Base-by-base conservation (phyloP, 805 yeast species). In the Saturnispora besseyi region DNA sequence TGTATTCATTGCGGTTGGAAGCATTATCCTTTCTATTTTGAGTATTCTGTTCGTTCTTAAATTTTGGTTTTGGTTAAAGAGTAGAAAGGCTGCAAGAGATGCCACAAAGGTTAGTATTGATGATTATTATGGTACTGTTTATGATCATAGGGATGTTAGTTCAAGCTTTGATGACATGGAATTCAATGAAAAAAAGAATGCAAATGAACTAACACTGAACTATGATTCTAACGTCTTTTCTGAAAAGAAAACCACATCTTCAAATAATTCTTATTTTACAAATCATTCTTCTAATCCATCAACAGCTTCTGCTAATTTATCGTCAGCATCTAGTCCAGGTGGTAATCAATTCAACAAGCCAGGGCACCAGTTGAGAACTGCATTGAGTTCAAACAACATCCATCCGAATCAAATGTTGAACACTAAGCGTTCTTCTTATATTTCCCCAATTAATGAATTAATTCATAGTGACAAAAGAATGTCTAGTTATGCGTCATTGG, bases 1-100 rank as follows among this genome's bases (percentile, higher is more conserved):
- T 12, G 70, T 75, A 21, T 75, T 75, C 58, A 70, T 75, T 32
- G 61, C 71, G 4, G 62, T 71, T 6, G 78, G 76, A 5, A 62
- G 66, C 0, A 56, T 71, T 7, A 45, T 73, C 53, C 15, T 56
- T 15, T 46, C 57, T 3, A 28, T 55, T n/a, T 38, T 62, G 3
- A 51, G 64, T 1, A 22, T 66, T 8, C 50, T 58, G 2, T 45
- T 61, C 6, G 30, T 62, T 11, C 37, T 55, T 4, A 55, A 66
- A 38, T 44, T 66, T 26, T 56, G 60, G 29, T 44, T 57, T 6
- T 63, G 57, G 54, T 18, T 64, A 10, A 57, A 57, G 8, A 62
- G 67, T 11, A 60, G 62, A 44, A 57, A 50, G 33, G 58, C 51
- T 5, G 58, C 60, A 3, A 51, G 49, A 12, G 46, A 45, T 30